A percentile compares a stretch with the other conserved stretches of the same genome.
Evolutionary conservation across 169 alveolate species (phyloP).

Genomic region (Eimeria maxima): DNA sequence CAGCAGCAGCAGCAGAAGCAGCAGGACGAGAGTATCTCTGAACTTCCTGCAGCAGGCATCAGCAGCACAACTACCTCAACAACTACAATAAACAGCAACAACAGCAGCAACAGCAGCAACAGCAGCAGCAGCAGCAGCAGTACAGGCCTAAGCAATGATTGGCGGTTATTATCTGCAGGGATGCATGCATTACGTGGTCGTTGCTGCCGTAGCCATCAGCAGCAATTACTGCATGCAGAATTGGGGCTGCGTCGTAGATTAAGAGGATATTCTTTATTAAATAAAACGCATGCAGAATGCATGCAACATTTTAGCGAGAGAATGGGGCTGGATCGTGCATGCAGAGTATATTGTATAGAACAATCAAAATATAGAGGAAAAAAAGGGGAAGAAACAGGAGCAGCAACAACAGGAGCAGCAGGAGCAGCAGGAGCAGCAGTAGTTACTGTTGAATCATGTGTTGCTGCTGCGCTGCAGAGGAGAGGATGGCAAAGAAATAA

Average conservation of each 20-base stretch:
- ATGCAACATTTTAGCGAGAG: conserved; percentile 24
- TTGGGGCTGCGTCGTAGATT: not conserved
- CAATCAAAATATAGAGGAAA: not conserved
- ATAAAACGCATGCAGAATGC: conserved; percentile 38
- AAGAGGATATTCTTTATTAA: not conserved
- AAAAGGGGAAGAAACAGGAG: not conserved
- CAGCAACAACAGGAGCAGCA: too few species aligned
- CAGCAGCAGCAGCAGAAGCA: not conserved
- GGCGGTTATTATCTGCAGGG: not conserved
- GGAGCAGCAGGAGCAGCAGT: too few species aligned
- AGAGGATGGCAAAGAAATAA: conserved; percentile 35
- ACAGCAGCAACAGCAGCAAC: conserved; percentile 29
- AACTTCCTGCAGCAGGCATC: not conserved
- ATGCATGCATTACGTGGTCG: not conserved
- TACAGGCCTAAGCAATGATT: too few species aligned
- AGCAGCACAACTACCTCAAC: not conserved
- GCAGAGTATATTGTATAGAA: not conserved
- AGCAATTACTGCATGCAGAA: conserved; percentile 21
- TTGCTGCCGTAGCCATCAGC: not conserved
- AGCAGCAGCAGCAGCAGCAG: not conserved
- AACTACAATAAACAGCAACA: not conserved
- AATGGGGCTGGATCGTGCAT: conserved; percentile 1
- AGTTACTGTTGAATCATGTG: conserved; percentile 12
- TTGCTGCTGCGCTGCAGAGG: not conserved
- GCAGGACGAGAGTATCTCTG: too few species aligned